phyloP scores from a whole-genome alignment of 164 flowering plant species.

The Cinnamomum chago region DNA sequence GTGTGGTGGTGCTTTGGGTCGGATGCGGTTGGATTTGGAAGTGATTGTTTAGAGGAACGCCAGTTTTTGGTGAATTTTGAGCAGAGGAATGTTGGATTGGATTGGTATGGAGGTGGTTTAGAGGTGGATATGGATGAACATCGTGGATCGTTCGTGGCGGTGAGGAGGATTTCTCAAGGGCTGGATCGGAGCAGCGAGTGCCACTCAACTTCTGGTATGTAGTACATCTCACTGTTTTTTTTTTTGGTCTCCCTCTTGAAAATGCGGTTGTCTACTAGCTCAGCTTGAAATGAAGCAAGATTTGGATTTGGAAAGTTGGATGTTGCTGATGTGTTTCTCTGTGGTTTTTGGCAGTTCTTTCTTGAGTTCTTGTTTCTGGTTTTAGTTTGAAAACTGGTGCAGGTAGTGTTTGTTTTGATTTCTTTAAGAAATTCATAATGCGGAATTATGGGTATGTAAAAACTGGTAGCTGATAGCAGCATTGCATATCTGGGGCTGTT shows the following conservation, averaged over 20 bases:
- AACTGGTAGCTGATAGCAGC: background rate
- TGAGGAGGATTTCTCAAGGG: conserved; percentile 21
- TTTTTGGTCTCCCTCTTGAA: no score
- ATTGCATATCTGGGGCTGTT: background rate
- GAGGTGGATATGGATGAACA: conserved; percentile 13
- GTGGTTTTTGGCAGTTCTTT: background rate
- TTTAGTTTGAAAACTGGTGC: background rate
- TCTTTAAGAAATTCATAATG: background rate
- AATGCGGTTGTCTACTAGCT: background rate
- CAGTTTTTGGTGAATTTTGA: background rate
- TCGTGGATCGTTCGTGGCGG: conserved; percentile 19
- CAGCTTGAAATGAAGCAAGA: background rate
- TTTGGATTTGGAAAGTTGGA: background rate
- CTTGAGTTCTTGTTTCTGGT: background rate
- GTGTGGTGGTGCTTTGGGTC: background rate
- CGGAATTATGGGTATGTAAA: background rate
- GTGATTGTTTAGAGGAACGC: background rate
- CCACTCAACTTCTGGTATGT: conserved; percentile 17
- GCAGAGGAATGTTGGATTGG: conserved; percentile 3
- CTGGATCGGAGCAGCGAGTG: conserved; percentile 13
- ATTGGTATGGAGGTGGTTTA: background rate
- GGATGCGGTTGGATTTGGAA: conserved; percentile 2
- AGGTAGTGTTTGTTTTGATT: background rate
- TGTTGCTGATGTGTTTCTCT: background rate
- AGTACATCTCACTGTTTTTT: background rate